Conservation (phyloP, 164 flowering plant species). For the Magnolia changhungtana region DNA sequence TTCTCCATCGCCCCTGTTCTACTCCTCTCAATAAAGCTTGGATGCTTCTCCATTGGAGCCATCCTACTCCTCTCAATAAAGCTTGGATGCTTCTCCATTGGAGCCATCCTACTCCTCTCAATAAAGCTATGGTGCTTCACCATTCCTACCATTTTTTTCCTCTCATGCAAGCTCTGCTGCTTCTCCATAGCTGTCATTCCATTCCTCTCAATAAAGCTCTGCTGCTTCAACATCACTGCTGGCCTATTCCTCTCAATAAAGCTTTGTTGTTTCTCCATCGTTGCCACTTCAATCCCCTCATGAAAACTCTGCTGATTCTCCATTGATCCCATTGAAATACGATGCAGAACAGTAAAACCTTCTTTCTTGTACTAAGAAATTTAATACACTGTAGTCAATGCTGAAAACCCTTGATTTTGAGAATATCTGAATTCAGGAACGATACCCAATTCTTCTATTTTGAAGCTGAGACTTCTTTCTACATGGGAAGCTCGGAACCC, state of each 20-base stretch:
- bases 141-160: slow-evolving; percentile 5
- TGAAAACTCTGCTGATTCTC: neutral
- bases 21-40: slow-evolving; percentile 46
- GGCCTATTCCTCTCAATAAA: neutral
- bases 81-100: slow-evolving; percentile 41
- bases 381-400: neutral
- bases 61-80: slow-evolving; percentile 12
- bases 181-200: slow-evolving; percentile 26
- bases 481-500: neutral
- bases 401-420: neutral
- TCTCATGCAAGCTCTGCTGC: slow-evolving; percentile 35
- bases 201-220: slow-evolving; percentile 48
- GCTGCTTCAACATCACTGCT: slow-evolving; percentile 39
- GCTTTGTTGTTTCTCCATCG: neutral
- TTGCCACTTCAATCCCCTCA: neutral
- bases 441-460: neutral
- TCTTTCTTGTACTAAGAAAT: neutral
- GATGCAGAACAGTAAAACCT: neutral
- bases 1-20: slow-evolving; percentile 57
- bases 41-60: slow-evolving; percentile 41
- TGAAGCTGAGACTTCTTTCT: neutral
- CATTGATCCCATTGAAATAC: neutral
- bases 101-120: slow-evolving; percentile 10
- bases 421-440: neutral
- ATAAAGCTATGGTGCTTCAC: slow-evolving; percentile 34